Evolutionary conservation across 306 rosid species (phyloP), one percentile per base, ranked within the genome.

Genomic region (Pueraria montana): DNA sequence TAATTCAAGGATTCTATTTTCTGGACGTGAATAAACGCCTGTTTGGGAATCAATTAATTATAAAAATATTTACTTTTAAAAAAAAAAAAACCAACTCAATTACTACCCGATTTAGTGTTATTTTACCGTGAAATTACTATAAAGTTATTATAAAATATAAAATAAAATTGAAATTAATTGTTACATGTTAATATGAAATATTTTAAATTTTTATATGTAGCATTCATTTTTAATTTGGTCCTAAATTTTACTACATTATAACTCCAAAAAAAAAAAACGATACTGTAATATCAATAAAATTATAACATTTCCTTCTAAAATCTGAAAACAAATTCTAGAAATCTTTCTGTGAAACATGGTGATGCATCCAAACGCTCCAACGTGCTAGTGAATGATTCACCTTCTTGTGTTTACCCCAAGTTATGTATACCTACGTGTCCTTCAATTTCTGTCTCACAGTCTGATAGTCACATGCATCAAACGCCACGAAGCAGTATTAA

Each of bases 381-480:
- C 34, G 0, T 34, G 40, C 5, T 34, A 34, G 40, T 34, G 40
- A 34, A 34, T 23, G n/a, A 32, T 32, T 55, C 34, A 74, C 18
- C 18, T 74, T 53, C 78, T 52, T 74, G 32, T 10, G 18, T 52
- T 10, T 34, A 65, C 74, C 12, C 56, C 50, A 42, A 68, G 20
- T 14, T 6, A 23, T 56, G 27, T 34, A 12, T 30, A 5, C 11
- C 24, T 49, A 43, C 21, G 63, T 49, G 65, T 75, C 34, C 34
- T 48, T 75, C 70, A 69, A 48, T 64, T 55, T 50, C 17, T 76
- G 72, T 7, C 42, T 27, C 46, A 36, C 45, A 38, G 7, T 38
- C 72, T 17, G 18, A 12, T 18, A 27, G 12, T 59, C 81, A 79
- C 74, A 87, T 87, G 85, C 77, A 69, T 43, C 18, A 80, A 55